phyloP scores from a whole-genome alignment of 257 asterid genomes.

The Solanum peruvianum region DNA sequence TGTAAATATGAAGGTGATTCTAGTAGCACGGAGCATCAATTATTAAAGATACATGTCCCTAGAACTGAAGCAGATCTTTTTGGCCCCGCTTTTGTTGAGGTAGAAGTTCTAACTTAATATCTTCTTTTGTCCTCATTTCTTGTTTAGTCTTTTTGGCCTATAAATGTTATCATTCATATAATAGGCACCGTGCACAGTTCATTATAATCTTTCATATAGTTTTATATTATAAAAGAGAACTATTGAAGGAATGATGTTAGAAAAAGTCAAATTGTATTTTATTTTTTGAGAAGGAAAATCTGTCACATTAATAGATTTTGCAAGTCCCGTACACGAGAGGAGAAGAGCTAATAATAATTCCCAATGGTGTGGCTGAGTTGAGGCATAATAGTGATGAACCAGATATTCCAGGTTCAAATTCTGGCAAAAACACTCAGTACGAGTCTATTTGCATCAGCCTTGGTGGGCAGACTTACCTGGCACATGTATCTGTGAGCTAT shows the following conservation, averaged over 20 bases:
- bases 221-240: background rate
- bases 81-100: slow-evolving; percentile 97
- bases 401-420: background rate
- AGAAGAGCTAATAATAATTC: background rate
- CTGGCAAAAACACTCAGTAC: background rate
- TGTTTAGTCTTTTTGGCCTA: background rate
- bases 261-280: background rate
- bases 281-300: background rate
- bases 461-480: background rate
- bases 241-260: background rate
- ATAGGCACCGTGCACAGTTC: background rate
- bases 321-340: background rate
- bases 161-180: background rate
- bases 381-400: background rate
- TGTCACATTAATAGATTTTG: background rate
- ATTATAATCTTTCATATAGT: background rate
- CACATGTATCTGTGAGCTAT: background rate
- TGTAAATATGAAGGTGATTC: slow-evolving; percentile 26
- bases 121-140: background rate
- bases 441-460: background rate
- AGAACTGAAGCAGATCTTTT: slow-evolving; percentile 32
- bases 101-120: background rate
- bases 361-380: background rate
- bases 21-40: slow-evolving; percentile 41
- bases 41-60: slow-evolving; percentile 57